Evolutionary conservation across 352 stramenopile species (phyloP), one percentile per base, ranked within the genome.

Genomic region (Globisporangium radiosum): DNA sequence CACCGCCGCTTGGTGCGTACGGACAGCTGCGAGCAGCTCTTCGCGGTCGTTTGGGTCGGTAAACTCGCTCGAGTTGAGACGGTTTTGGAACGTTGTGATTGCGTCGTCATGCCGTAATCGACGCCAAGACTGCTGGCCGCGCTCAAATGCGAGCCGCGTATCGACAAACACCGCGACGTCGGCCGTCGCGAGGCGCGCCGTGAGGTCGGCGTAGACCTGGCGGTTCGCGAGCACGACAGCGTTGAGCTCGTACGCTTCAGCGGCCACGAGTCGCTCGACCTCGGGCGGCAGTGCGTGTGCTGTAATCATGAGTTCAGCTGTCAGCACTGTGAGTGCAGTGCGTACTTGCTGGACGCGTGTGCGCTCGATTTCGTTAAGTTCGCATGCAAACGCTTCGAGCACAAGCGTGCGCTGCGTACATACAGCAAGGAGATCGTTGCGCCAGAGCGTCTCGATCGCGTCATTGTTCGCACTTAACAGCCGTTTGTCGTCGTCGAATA

Each of bases 191-290:
- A 95, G 74, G 38, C 73, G 77, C 3, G 78, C 81, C 36, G 90
- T 68, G 13, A 93, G 61, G 58, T 92, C 75, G 6, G 83, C 78
- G 54, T 96, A 92, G 45, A 81, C 68, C 49, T 73, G 72, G 8
- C 83, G 71, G 55, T 96, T 96, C 7, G 72, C 79, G 48, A 92
- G 92, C 38, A 96, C 72, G 10, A 95, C 85, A 0, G 71, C 70
- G 57, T 96, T 95, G 0, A 94, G 52, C 56, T 96, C 86, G 44
- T 85, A 73, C 13, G 78, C 77, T 62, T 93, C 81, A 19, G 56
- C 63, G 63, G 92, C 84, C 38, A 93, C 79, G 55, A 91, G 78
- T 17, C 84, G 74, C 58, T 90, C 81, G 15, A 89, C 76, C 70
- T 90, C 81, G 44, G 69, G 64, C 36, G 79, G 70, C 39, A 91